Conservation (phyloP, 495 filamentous ascomycete species). For the Neurospora hispaniola region DNA sequence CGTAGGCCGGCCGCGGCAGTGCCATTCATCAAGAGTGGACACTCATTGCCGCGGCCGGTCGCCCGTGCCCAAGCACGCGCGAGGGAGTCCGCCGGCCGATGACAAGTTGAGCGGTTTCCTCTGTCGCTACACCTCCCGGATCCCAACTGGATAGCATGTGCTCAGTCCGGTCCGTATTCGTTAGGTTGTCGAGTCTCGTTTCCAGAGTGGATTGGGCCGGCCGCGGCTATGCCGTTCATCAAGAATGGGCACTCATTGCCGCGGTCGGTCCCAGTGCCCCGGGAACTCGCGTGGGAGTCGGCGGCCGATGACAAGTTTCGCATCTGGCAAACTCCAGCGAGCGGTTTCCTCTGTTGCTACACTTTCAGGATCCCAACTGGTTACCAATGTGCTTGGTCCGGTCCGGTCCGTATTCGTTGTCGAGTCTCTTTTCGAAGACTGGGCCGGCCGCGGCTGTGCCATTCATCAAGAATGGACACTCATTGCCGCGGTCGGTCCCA, state of each 20-base stretch:
- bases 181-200: background rate
- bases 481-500: background rate
- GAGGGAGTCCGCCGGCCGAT: no score
- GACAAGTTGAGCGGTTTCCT: no score
- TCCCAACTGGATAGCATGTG: no score
- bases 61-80: no score
- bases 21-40: background rate
- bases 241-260: background rate
- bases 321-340: no score
- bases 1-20: background rate
- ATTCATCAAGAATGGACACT: background rate
- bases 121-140: no score
- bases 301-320: no score
- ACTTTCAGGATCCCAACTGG: no score
- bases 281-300: no score
- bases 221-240: background rate
- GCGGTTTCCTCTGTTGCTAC: no score
- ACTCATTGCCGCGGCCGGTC: background rate
- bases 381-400: no score
- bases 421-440: background rate
- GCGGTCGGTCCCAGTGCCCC: background rate
- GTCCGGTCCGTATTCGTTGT: background rate
- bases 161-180: no score
- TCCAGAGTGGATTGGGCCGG: background rate
- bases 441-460: background rate